phyloP scores from a whole-genome alignment of 2,329 filamentous ascomycete genomes.

The Fusarium sp. region DNA sequence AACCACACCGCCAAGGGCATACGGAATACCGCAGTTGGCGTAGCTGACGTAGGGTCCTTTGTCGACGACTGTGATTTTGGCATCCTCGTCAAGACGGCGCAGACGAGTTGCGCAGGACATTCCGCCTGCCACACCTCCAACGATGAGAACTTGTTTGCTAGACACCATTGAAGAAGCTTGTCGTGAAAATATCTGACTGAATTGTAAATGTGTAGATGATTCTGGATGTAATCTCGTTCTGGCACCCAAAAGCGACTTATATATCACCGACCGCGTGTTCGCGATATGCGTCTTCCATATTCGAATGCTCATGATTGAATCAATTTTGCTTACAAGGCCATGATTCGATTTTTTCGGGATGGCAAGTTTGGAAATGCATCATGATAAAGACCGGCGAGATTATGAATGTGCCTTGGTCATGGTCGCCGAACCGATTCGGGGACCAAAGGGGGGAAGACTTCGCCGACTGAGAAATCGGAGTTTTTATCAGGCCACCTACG shows the following conservation, averaged over 20 bases:
- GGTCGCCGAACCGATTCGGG: background rate
- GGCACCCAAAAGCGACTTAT: background rate
- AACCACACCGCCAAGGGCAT: constrained; percentile 13
- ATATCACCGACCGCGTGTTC: background rate
- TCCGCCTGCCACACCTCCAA: constrained; percentile 21
- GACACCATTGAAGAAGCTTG: constrained; percentile 1
- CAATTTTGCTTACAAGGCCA: background rate
- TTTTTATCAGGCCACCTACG: background rate
- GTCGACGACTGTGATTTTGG: constrained; percentile 18
- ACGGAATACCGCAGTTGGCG: constrained; percentile 21
- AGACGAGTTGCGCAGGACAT: constrained; percentile 24
- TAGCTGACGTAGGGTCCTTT: constrained; percentile 16
- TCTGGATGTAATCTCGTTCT: background rate
- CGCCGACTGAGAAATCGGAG: constrained; percentile 1
- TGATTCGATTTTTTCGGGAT: background rate
- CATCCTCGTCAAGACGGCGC: constrained; percentile 11
- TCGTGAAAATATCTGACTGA: background rate
- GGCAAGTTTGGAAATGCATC: background rate
- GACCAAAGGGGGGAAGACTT: background rate
- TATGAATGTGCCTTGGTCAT: background rate
- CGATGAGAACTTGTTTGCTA: constrained; percentile 15
- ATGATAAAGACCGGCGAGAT: background rate
- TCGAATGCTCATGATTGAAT: constrained; percentile 5
- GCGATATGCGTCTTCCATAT: constrained; percentile 3
- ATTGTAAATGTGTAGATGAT: background rate